Evolutionary conservation across 129 eudicot genomes (phyloP).

Genomic region (Smallanthus sonchifolius): DNA sequence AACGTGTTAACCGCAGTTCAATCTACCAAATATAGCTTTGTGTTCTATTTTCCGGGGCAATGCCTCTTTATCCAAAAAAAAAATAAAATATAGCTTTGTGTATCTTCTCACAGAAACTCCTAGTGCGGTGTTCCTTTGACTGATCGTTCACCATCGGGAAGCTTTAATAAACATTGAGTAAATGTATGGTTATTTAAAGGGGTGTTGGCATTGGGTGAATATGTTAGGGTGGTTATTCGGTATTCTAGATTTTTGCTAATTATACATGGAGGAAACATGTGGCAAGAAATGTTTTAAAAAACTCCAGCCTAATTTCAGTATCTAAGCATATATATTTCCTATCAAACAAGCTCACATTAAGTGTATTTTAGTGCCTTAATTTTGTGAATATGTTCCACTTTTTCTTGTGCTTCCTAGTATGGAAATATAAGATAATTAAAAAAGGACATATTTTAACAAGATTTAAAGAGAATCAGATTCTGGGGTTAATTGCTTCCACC

Average conservation of each 20-base stretch:
- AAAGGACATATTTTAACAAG: neutral
- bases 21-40: constrained; percentile 14
- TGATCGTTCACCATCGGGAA: neutral
- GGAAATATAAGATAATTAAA: neutral
- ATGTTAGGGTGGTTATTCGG: neutral
- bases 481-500: too few relatives aligned
- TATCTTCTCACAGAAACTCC: constrained; percentile 12
- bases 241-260: neutral
- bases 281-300: neutral
- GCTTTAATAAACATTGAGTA: neutral
- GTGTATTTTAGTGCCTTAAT: neutral
- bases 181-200: neutral
- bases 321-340: neutral
- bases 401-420: neutral
- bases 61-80: too few relatives aligned
- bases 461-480: neutral
- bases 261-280: neutral
- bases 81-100: constrained; percentile 10
- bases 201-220: neutral
- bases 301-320: too few relatives aligned
- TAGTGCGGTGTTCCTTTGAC: neutral
- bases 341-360: neutral
- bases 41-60: too few relatives aligned
- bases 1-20: neutral
- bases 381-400: neutral